Base-by-base conservation (phyloP, 768 basidiomycete genomes). In the Filobasidium floriforme region DNA sequence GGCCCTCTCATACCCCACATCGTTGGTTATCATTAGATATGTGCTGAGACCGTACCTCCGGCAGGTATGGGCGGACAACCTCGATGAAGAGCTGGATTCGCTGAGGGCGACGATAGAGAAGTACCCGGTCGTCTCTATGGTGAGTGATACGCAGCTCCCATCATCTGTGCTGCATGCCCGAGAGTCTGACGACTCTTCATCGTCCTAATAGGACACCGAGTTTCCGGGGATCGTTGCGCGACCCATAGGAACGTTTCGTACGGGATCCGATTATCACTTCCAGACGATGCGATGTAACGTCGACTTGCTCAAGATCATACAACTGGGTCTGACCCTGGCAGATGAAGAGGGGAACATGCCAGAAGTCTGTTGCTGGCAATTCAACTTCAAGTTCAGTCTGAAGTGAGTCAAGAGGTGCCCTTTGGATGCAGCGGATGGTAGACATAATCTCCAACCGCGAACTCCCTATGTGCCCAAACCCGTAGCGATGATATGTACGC, bases 231-330 rank as follows among this genome's bases (percentile, higher is more conserved):
- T 97, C 51, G 96, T 99, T 63, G 96, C 94, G 2, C 85, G 96
- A 22, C 96, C 96, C 1, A 94, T 99, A 73, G 96, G 96, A 6
- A 83, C 87, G 41, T 98, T 97, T 83, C 92, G 91, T 79, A 93
- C 92, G 0, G 91, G 92, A 12, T 92, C 92, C 24, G 96, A 99
- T 80, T 98, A 97, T 76, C 94, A 98, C 80, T 99, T 97, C 80
- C 96, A 99, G 80, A 99, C 96, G 1, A 94, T 99, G 89, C 88
- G 96, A 68, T 96, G 93, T 81, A 99, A 99, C 80, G 96, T 98
- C 73, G 96, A 99, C 83, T 82, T 98, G 59, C 84, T 99, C 71
- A 92, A 91, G 81, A 89, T 98, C 80, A 97, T 99, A 60, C 96
- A 99, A 81, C 86, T 98, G 68, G 96, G 96, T 6, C 84, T 99